Conservation (phyloP, 108 stramenopile genomes). For the Nitzschia putrida region DNA sequence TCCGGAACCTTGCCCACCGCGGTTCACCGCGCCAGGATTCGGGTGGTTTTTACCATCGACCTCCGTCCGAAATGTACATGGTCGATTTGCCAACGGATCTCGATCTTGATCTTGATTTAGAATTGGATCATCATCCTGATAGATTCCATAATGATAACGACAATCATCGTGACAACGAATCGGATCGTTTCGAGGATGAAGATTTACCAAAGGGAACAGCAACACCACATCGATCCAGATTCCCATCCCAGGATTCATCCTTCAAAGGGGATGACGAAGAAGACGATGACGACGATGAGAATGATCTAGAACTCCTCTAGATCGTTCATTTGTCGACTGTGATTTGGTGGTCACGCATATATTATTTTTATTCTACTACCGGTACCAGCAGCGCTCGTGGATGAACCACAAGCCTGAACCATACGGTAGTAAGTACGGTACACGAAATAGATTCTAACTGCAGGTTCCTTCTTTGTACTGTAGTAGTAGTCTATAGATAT, state of each 20-base stretch:
- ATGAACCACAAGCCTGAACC: too few relatives aligned
- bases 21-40: not conserved
- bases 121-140: conserved; percentile 14
- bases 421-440: too few relatives aligned
- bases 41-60: conserved; percentile 26
- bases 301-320: conserved; percentile 23
- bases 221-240: not conserved
- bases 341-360: too few relatives aligned
- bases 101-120: too few relatives aligned
- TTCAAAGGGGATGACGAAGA: conserved; percentile 25
- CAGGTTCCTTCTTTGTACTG: too few relatives aligned
- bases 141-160: too few relatives aligned
- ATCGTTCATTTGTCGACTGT: not conserved
- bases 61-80: conserved; percentile 12
- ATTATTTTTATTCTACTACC: too few relatives aligned
- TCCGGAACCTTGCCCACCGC: not conserved
- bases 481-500: too few relatives aligned
- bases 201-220: not conserved
- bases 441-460: too few relatives aligned
- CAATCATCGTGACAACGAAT: too few relatives aligned
- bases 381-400: too few relatives aligned
- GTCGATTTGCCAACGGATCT: not conserved
- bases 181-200: conserved; percentile 2
- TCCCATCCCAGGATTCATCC: conserved; percentile 15
- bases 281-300: conserved; percentile 13